Evolutionary conservation across 768 basidiomycete species (phyloP), one percentile per base, ranked within the genome.

Genomic region (Podaxis sp.): DNA sequence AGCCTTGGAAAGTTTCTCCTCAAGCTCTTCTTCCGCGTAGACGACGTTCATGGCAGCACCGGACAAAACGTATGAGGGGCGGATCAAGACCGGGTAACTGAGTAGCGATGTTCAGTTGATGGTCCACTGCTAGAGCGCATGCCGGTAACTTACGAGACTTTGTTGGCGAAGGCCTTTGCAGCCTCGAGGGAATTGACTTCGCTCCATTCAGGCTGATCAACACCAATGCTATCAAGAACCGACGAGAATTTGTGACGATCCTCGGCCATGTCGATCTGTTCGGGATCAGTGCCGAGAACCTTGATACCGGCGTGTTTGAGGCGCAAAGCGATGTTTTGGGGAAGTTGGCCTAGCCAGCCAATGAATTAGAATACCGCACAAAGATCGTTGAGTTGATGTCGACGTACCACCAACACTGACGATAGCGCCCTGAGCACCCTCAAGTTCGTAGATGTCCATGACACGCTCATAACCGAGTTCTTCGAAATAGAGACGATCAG

Each of bases 11-110:
- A 99, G 87, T 67, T 93, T 96, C 76, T 96, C 89, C 66, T 96
- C 91, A 40, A 99, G 83, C 15, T 86, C 78, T 12, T 92, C 83
- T 73, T 96, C 94, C 72, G 98, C 94, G 72, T 90, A 91, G 22
- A 98, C 94, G 43, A 98, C 96, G 75, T 97, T 99, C 97, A 99
- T 99, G 15, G 97, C 97, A 49, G 97, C 96, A 55, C 97, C 97
- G 8, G 97, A 99, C 25, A 98, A 87, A 49, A 98, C 96, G 75
- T 98, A 98, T 0, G 96, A 98, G 3, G 97, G 97, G 46, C 97
- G 94, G 70, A 99, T 94, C 57, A 99, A 90, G 65, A 98, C 96
- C 4, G 97, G 97, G 74, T 98, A 98, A 56, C 93, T 92, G 61
- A 12, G 41, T 50, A 69, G n/a, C 65, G 56, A 62, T 38, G 66